Percentiles rank a stretch among this genome's conserved stretches.
Conservation (phyloP, 768 basidiomycete genomes). For the Pleurotus ostreatus region DNA sequence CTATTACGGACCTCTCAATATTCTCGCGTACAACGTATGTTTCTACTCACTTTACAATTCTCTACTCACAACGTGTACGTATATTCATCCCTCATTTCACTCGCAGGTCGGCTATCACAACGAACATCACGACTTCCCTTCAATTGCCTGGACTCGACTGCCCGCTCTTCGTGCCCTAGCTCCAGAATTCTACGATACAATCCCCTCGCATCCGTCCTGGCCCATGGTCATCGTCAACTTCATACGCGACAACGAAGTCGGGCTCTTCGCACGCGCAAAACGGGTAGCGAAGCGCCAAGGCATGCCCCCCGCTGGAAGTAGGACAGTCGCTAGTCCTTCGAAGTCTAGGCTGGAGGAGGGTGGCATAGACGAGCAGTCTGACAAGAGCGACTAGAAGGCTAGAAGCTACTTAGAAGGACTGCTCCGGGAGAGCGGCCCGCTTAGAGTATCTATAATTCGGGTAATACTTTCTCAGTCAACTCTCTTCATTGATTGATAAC, state of each 20-base stretch:
- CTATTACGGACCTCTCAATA: constrained; percentile 91
- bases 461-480: constrained; percentile 1
- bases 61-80: constrained; percentile 2
- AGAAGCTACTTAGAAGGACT: too few relatives aligned
- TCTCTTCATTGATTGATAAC: background rate
- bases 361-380: background rate
- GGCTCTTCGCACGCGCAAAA: constrained; percentile 87
- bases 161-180: constrained; percentile 80
- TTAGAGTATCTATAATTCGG: background rate
- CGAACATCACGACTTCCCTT: constrained; percentile 99
- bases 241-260: constrained; percentile 85
- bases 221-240: constrained; percentile 93
- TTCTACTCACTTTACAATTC: background rate
- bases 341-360: background rate
- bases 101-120: constrained; percentile 94
- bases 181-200: constrained; percentile 85
- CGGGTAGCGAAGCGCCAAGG: constrained; percentile 42
- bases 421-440: too few relatives aligned
- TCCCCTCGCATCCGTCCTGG: constrained; percentile 91
- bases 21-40: constrained; percentile 89
- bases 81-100: constrained; percentile 1
- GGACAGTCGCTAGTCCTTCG: background rate
- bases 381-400: constrained; percentile 5
- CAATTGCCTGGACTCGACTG: constrained; percentile 91
- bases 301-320: background rate